Base-by-base conservation (phyloP, 2,329 filamentous ascomycete species). In the Fonsecaea multimorphosa region DNA sequence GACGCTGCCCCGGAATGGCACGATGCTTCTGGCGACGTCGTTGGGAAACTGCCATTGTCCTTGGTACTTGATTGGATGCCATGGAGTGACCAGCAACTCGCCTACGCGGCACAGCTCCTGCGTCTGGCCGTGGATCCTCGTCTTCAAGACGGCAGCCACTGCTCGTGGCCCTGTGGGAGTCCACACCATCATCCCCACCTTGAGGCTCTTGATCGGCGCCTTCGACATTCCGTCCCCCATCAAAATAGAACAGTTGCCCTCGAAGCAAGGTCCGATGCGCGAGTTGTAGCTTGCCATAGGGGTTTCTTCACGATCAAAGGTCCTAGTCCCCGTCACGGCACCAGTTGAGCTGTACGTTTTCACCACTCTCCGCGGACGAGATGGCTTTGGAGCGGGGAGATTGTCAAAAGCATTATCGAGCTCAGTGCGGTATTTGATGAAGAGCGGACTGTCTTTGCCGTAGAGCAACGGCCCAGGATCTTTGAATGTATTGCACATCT, bases 401-500 rank as follows among this genome's bases (percentile, higher is more conserved):
- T 72, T 74, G 62, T 78, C 76, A 65, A 78, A 78, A 0, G 81
- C 81, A 0, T 70, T 70, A 63, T 86, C 82, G 0, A 88, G 79
- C 1, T 74, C 70, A 55, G 84, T 78, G 8, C 85, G 78, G 71
- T 83, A 87, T 5, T 74, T 68, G 14, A 75, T 73, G 72, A 89
- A 89, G 2, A 88, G 76, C 0, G 81, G 78, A 58, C 83, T 86
- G 1, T 79, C 73, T 0, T 71, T 70, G 16, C 85, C 82, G 70
- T 88, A 89, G 67, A 81, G 78, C 6, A 85, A 79, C 3, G 86
- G 84, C 0, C 86, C 86, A 0, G 82, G 77, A 65, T 89, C 87
- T 71, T 87, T 87, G 81, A 88, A 88, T 0, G 83, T 84, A 72
- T 87, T 87, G 77, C 86, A 87, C 9, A 84, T 75, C 73, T 89